Evolutionary conservation across 2,329 filamentous ascomycete species (phyloP).

Genomic region (Aureobasidium sp.): DNA sequence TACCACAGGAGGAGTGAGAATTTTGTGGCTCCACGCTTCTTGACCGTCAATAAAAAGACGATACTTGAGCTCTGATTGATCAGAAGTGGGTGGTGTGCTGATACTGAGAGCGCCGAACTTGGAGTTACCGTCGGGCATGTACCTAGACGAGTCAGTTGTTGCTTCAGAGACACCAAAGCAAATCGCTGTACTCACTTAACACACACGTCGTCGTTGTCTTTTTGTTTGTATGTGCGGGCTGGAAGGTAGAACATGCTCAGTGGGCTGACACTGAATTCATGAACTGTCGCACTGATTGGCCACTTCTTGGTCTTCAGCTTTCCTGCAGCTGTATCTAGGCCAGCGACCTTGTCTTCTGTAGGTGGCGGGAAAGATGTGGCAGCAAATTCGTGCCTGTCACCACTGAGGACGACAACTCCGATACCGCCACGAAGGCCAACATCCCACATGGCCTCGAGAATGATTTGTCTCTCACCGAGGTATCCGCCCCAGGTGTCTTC

Average conservation of each 20-base stretch:
- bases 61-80: slow-evolving; percentile 70
- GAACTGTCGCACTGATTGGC: slow-evolving; percentile 59
- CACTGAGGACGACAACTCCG: slow-evolving; percentile 78
- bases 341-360: slow-evolving; percentile 40
- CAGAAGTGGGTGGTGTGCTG: slow-evolving; percentile 54
- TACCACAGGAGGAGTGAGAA: slow-evolving; percentile 37
- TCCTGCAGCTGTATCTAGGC: slow-evolving; percentile 22
- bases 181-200: slow-evolving; percentile 60
- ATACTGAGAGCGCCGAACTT: slow-evolving; percentile 86
- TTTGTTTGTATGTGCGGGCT: slow-evolving; percentile 72
- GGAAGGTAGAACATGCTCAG: slow-evolving; percentile 92
- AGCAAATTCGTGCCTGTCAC: slow-evolving; percentile 94
- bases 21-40: slow-evolving; percentile 62
- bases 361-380: slow-evolving; percentile 66
- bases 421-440: slow-evolving; percentile 60
- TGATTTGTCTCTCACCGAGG: slow-evolving; percentile 64
- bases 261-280: slow-evolving; percentile 89
- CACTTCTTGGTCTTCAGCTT: slow-evolving; percentile 34
- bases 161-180: neutral
- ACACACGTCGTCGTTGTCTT: slow-evolving; percentile 71
- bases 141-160: slow-evolving; percentile 40
- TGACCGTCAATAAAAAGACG: slow-evolving; percentile 73
- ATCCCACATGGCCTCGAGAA: slow-evolving; percentile 91
- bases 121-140: slow-evolving; percentile 75
- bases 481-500: slow-evolving; percentile 94